Evolutionary conservation across 208 protist species (phyloP), one percentile per base, ranked within the genome.

Genomic region (Lotmaria passim): DNA sequence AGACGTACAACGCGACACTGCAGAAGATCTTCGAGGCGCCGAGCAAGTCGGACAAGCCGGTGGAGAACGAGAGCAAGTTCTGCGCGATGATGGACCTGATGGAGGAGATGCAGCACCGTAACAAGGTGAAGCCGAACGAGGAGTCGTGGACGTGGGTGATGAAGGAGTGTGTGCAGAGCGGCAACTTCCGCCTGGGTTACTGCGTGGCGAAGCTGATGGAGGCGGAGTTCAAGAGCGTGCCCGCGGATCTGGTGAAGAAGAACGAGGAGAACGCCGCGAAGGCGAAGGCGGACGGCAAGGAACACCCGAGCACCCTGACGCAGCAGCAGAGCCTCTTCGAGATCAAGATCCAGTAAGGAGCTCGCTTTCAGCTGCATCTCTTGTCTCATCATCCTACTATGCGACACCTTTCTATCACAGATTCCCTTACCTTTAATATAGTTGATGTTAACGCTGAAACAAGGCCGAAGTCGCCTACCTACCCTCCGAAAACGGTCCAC

Each of bases 41-140:
- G 43, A 87, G 81, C 72, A 95, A 95, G 85, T 69, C 82, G 69
- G 76, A 72, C 33, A 67, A 76, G 58, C 81, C 83, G 0, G 71
- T 93, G 53, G 84, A 92, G 41, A 90, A 90, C 62, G 90, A 92
- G 72, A 92, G 88, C 82, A 93, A 93, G 74, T 93, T 95, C 79
- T 93, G 87, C 57, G 90, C 90, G 57, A 95, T 95, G 90, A 88
- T 95, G 83, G 90, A 95, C 64, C 72, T 95, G 52, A 70, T 93
- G 56, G 90, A 95, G 82, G 90, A 95, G 81, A 95, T 95, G 90
- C 64, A 83, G 52, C 88, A 93, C 79, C 87, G 90, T 56, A 94
- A 92, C 83, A 92, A 91, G 79, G 73, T 93, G 41, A 94, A 90
- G 79, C 85, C 90, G 30, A 86, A 95, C 79, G 82, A 79, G 74